Base-by-base conservation (phyloP, 1,284 basidiomycete genomes). In the Wolfiporia cocos region DNA sequence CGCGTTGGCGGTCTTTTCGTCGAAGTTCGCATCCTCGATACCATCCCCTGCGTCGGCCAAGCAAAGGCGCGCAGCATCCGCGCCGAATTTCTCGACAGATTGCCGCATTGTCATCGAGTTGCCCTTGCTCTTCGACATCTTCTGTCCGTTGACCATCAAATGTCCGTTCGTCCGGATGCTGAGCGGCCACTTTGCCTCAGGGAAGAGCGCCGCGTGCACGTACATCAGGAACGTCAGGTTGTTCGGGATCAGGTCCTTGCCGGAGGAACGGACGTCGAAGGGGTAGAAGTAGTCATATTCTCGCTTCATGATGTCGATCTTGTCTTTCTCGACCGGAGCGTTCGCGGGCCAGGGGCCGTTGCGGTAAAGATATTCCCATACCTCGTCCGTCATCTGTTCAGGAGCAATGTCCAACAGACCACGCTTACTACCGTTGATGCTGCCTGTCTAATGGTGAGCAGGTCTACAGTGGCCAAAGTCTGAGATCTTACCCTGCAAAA, bases 231-330 rank as follows among this genome's bases (percentile, higher is more conserved):
- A 98, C 3, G 95, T 94, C 53, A 99, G 64, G 65, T 99, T 90
- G 67, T 99, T 99, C 37, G 88, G 89, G 54, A 99, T 91, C 43
- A 99, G 75, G 60, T 99, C 96, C 68, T 99, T 99, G 49, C 92
- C 96, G n/a, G 95, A 98, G 6, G 95, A 98, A 42, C 96, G 91
- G 53, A 99, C 80, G 68, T 99, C 92, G 72, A 98, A 86, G 37
- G 96, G 96, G 68, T 99, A 99, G 71, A 97, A 99, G 75, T 98
- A 99, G 42, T 86, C 73, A 76, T 90, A 99, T 64, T 94, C 87
- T 65, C 89, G 86, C 59, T 89, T 92, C 65, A 99, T 75, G 26
- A 75, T 68, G 57, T 94, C 86, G 23, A 83, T 87, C 56, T 88
- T 89, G 58, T 90, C 87, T 56, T 74, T 74, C 2, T 82, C 66